A percentile compares a stretch with the other conserved stretches of the same genome.
Conservation (phyloP, 106 monocot genomes). For the Dendrobium catenatum region DNA sequence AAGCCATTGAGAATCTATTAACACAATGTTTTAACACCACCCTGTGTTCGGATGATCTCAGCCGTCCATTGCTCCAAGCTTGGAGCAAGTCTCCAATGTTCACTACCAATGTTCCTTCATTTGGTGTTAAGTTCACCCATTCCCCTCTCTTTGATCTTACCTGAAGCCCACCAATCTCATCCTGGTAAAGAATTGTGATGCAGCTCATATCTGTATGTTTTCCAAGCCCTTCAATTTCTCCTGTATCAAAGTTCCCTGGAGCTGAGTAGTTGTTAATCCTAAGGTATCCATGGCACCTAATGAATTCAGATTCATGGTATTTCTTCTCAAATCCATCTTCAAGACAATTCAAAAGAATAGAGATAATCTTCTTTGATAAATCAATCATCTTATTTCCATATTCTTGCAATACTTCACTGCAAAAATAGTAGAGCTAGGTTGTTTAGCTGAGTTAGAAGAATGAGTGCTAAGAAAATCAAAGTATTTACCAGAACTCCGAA, state of each 20-base stretch:
- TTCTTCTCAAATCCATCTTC: slow-evolving; percentile 21
- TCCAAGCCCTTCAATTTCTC: slow-evolving; percentile 43
- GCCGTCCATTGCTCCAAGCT: slow-evolving; percentile 47
- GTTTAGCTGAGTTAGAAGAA: not conserved
- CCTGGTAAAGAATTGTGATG: slow-evolving; percentile 42
- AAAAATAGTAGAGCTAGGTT: not conserved
- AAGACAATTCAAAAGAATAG: slow-evolving; percentile 27
- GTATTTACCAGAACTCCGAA: slow-evolving; percentile 24
- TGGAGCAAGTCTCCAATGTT: slow-evolving; percentile 53
- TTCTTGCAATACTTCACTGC: slow-evolving; percentile 25
- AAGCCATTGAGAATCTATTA: slow-evolving; percentile 24
- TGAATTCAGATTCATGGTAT: slow-evolving; percentile 31
- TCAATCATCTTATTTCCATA: slow-evolving; percentile 46
- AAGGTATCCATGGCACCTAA: slow-evolving; percentile 39
- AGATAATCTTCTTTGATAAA: slow-evolving; percentile 25
- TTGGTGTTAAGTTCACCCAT: slow-evolving; percentile 28
- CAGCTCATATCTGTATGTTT: slow-evolving; percentile 67
- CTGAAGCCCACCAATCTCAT: slow-evolving; percentile 44
- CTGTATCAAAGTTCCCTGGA: not conserved
- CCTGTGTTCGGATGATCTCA: slow-evolving; percentile 39
- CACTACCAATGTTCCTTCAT: slow-evolving; percentile 30
- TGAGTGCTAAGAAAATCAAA: not conserved
- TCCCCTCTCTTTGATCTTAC: slow-evolving; percentile 26
- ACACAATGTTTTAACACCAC: slow-evolving; percentile 20
- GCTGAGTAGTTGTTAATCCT: slow-evolving; percentile 41